These are phyloP conservation scores for Cryomyces minteri DNA, from an alignment of 495 filamentous ascomycete genomes.

Conservation along the genomic window DNA sequence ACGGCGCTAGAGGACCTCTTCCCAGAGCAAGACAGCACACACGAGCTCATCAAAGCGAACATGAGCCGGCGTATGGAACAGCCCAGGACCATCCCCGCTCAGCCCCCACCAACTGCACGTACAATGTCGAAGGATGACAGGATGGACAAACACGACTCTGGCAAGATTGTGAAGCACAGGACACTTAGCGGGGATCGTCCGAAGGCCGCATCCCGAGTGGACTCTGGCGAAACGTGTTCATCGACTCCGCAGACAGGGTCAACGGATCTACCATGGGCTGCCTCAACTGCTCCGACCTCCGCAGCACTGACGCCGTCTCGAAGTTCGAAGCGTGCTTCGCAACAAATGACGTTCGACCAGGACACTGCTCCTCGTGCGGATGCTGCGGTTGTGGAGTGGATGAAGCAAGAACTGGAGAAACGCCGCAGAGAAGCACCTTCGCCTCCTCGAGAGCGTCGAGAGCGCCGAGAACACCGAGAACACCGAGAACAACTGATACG, in stretches of 20 bases:
- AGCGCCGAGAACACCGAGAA: neutral
- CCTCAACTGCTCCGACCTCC: slow-evolving; percentile 20
- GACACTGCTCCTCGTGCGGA: slow-evolving; percentile 8
- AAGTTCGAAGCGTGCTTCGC: slow-evolving; percentile 18
- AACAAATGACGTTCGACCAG: slow-evolving; percentile 1
- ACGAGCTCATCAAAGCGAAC: slow-evolving; percentile 6
- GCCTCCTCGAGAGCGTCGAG: neutral
- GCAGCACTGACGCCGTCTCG: slow-evolving; percentile 14
- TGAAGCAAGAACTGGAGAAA: slow-evolving; percentile 16
- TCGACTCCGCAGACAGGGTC: slow-evolving; percentile 17
- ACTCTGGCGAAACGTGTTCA: slow-evolving; percentile 9
- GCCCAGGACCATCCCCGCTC: neutral
- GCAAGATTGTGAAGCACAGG: neutral
- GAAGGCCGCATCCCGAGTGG: slow-evolving; percentile 6
- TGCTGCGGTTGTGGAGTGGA: slow-evolving; percentile 15
- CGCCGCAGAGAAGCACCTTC: slow-evolving; percentile 5
- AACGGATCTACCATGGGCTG: slow-evolving; percentile 11
- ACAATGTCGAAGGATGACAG: neutral
- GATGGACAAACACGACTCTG: neutral
- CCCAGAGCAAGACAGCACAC: neutral
- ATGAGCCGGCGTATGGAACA: slow-evolving; percentile 6
- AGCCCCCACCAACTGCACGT: neutral
- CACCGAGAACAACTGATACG: neutral
- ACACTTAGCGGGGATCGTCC: slow-evolving; percentile 4
- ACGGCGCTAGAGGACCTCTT: slow-evolving; percentile 1